These are phyloP conservation scores for Lactarius hengduanensis DNA, from an alignment of 768 basidiomycete species.

Conservation along the genomic window DNA sequence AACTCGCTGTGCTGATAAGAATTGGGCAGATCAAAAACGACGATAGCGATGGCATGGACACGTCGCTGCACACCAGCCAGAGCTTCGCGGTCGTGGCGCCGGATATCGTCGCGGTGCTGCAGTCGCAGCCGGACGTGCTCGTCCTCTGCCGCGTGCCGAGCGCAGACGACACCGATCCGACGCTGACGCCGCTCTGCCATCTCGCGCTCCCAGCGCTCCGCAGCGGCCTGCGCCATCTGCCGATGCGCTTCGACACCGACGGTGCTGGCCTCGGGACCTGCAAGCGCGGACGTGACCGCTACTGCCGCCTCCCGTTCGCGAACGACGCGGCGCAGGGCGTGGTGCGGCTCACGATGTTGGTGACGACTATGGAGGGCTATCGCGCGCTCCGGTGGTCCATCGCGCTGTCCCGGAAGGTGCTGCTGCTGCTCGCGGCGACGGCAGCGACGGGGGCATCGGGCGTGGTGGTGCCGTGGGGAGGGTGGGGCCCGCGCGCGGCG, in stretches of 20 bases:
- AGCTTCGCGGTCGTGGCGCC: conserved; percentile 2
- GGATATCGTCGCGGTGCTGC: conserved; percentile 2
- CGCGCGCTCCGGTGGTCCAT: background rate
- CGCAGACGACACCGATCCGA: background rate
- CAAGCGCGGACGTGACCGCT: too few species aligned
- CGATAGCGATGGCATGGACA: background rate
- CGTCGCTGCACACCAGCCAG: background rate
- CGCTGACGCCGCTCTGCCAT: background rate
- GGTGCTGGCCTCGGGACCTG: too few species aligned
- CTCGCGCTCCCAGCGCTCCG: background rate
- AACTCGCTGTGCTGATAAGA: background rate
- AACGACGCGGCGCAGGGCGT: background rate
- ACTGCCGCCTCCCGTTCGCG: background rate
- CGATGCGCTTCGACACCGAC: background rate
- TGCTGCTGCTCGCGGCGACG: background rate
- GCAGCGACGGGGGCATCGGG: background rate
- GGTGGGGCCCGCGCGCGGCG: background rate
- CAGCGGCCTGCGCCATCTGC: background rate
- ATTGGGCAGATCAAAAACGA: background rate
- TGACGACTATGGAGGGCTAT: background rate
- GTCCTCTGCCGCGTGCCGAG: background rate
- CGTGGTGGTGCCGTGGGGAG: background rate
- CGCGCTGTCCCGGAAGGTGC: background rate
- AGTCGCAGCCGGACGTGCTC: background rate
- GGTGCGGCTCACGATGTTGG: background rate